Evolutionary conservation across 805 yeast species (phyloP), one percentile per base, ranked within the genome.

Genomic region (Saturnispora ahearnii): DNA sequence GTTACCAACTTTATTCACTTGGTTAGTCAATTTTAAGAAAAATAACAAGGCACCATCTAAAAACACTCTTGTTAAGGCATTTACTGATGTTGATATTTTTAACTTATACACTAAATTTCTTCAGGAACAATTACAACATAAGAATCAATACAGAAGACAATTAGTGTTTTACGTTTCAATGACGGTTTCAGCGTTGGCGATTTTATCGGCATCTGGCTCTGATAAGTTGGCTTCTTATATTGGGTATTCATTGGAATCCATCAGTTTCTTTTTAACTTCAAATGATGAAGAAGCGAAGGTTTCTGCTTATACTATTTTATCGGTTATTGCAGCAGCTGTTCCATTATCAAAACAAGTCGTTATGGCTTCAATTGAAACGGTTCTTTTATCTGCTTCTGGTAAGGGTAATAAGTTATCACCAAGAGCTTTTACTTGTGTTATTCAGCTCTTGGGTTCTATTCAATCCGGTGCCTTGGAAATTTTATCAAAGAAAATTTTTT

Each of bases 221-320:
- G 65, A 68, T 8, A 73, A 68, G 45, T 66, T 84, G 44, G 71
- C 76, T 43, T 72, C 70, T 21, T 61, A 73, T 24, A 72, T 82
- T 38, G 87, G 89, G 3, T 58, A 74, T 3, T 65, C 82, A 15
- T 69, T 86, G 55, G 84, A 81, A 59, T 68, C 74, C 1, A 69
- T 81, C 13, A 86, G 84, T 18, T 70, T 72, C 50, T 66, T 85
- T 37, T 65, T 84, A 53, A 66, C 68, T 2, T 69, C 79, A 6
- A 51, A 66, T 11, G 67, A 66, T 49, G 66, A 71, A 8, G 95
- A 87, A 59, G 74, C 82, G 46, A 93, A 86, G 63, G 74, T 87
- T 52, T 83, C 96, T 18, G 88, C 91, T 2, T 91, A 87, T 63
- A 85, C 96, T 44, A 72, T 89, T 12, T 62, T 91, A 24, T 78